Evolutionary conservation across 2,329 filamentous ascomycete species (phyloP), one percentile per base, ranked within the genome.

Genomic region (Ophiostoma tasmaniense): DNA sequence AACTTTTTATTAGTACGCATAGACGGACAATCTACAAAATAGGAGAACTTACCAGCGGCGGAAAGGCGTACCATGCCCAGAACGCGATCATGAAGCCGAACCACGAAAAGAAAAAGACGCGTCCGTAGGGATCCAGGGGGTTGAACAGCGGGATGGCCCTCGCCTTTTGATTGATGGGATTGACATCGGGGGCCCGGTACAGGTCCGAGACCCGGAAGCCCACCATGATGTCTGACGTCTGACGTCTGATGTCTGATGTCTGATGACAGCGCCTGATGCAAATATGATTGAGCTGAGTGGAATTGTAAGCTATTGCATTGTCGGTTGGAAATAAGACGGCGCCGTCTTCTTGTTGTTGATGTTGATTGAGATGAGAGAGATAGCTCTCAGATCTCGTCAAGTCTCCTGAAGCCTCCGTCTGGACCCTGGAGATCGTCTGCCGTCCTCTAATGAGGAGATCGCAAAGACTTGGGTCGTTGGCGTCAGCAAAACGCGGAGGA

Each of bases 21-120:
- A 39, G 4, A 33, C 13, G 1, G 25, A 14, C 55, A 13, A 35
- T 22, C n/a, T 35, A 6, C 22, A 10, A 22, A 39, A 17, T 2
- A 20, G 11, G 20, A 5, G 0, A 13, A 39, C 84, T 80, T 83
- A 92, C 88, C 76, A 95, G 81, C 73, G 93, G 93, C 72, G 93
- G 91, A 78, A 96, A 97, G 1, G 93, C 90, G 81, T 96, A 96
- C 90, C 90, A 97, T 13, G 91, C 93, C 84, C 92, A 91, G 79
- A 96, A 97, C 8, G 91, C 90, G 67, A 94, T 85, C 84, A 95
- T 88, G 78, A 95, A 95, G 1, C 91, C 91, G 65, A 93, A 84
- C 88, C 91, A 95, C 1, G 90, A 90, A 80, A 96, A 96, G 82
- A 93, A 92, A 79, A 96, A 96, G 0, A 95, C 92, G 7, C 92